Base-by-base conservation (phyloP, 352 stramenopile genomes). In the Halophytophthora batemanensis region DNA sequence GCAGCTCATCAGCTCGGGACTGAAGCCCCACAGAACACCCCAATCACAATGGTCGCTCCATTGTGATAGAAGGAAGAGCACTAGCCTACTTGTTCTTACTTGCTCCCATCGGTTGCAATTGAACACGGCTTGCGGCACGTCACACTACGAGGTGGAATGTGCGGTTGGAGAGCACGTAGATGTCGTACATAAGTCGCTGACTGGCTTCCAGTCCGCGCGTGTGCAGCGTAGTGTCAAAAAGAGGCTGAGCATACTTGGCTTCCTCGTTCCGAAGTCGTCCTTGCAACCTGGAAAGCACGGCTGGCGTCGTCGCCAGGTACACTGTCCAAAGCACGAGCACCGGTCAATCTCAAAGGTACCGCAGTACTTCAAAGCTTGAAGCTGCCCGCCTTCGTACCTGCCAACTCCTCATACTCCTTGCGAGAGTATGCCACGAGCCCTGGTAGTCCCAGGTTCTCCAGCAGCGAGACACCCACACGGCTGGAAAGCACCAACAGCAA, bases 391-490 rank as follows among this genome's bases (percentile, higher is more conserved):
- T 35, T 6, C 46, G 17, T 64, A 78, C 69, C 71, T 61, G 73
- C 71, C 10, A 87, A 15, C 37, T 85, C 61, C 52, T 82, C 64
- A 38, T 71, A 84, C 14, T 82, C 74, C 19, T 74, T 74, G 40
- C 43, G 33, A 37, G 60, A 83, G 54, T 71, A 66, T 23, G 64
- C 50, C n/a, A 82, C 42, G 28, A 84, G 57, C 6, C 67, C 61
- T 10, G 41, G 29, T 40, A 75, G 63, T 3, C 51, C 47, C 48
- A 70, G 42, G 35, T 82, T 87, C 21, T 50, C 22, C 11, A 84
- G 49, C 34, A 87, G 33, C 2, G 73, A 85, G 13, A 82, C 50
- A 3, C 68, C 68, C 0, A 85, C 76, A 23, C 76, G 76, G 47
- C 76, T 87, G 54, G 25, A 54, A 21, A 33, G n/a, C n/a, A 29